Evolutionary conservation across 1,284 basidiomycete species (phyloP).

Genomic region (Volvariella surrecta): DNA sequence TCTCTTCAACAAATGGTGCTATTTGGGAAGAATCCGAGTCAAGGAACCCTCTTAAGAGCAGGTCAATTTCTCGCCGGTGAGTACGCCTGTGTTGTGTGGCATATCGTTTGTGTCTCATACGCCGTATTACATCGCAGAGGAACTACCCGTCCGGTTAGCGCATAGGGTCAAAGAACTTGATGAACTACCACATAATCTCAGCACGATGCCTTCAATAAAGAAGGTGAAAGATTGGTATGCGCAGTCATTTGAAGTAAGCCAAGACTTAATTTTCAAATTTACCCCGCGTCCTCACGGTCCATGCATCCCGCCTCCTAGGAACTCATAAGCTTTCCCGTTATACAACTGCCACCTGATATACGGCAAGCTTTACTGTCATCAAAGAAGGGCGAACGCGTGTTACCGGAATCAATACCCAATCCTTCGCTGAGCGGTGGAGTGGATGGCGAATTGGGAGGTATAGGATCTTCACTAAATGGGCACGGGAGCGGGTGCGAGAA

Average conservation of each 20-base stretch:
- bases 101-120: neutral
- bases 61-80: constrained; percentile 76
- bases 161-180: constrained; percentile 97
- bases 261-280: neutral
- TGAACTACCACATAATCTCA: constrained; percentile 87
- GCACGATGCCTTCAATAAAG: constrained; percentile 88
- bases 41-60: constrained; percentile 82
- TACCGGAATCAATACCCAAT: constrained; percentile 67
- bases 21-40: constrained; percentile 81
- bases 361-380: constrained; percentile 56
- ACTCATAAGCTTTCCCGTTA: constrained; percentile 36
- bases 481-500: constrained; percentile 24
- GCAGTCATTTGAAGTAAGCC: constrained; percentile 88
- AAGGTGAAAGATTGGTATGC: constrained; percentile 99
- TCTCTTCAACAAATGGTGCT: constrained; percentile 88
- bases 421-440: constrained; percentile 43
- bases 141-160: constrained; percentile 89
- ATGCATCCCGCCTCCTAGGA: constrained; percentile 2
- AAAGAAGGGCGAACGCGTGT: constrained; percentile 29
- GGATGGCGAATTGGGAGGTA: constrained; percentile 18
- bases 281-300: neutral
- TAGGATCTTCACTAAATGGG: constrained; percentile 14
- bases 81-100: constrained; percentile 10
- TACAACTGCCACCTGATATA: constrained; percentile 45
- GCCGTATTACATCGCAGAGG: constrained; percentile 40